A percentile compares a stretch with the other conserved stretches of the same genome.
Conservation (phyloP, 108 stramenopile genomes). For the Nitzschia putrida region DNA sequence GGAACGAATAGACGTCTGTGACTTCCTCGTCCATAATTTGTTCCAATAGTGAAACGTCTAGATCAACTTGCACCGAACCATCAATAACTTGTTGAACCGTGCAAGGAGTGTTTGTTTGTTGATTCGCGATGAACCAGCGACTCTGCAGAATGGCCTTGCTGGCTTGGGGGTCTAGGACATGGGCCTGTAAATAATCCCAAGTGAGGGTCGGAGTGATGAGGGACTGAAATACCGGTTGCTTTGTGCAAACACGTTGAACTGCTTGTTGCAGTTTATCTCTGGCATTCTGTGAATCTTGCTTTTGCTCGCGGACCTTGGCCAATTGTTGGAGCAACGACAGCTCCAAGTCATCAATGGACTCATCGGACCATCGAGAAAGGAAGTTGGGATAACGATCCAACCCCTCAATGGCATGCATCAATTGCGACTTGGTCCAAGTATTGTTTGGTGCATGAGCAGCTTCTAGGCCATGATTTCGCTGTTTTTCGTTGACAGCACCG, state of each 20-base stretch:
- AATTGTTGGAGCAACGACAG: slow-evolving; percentile 53
- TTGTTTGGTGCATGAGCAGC: background rate
- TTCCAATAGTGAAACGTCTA: slow-evolving; percentile 58
- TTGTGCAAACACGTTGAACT: slow-evolving; percentile 14
- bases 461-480: slow-evolving; percentile 31
- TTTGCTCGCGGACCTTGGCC: slow-evolving; percentile 52
- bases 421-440: slow-evolving; percentile 40
- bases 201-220: slow-evolving; percentile 15
- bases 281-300: slow-evolving; percentile 9
- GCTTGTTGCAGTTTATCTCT: slow-evolving; percentile 11
- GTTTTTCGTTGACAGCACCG: slow-evolving; percentile 76
- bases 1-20: slow-evolving; percentile 77
- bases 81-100: slow-evolving; percentile 48
- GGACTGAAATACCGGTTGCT: slow-evolving; percentile 21
- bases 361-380: slow-evolving; percentile 48
- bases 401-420: slow-evolving; percentile 78
- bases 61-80: slow-evolving; percentile 50
- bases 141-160: slow-evolving; percentile 38
- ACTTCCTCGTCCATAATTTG: slow-evolving; percentile 69
- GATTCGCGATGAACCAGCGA: slow-evolving; percentile 24
- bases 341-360: slow-evolving; percentile 59
- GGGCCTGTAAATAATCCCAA: slow-evolving; percentile 40
- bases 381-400: slow-evolving; percentile 85
- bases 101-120: slow-evolving; percentile 11
- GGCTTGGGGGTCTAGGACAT: slow-evolving; percentile 37